Conservation (phyloP, 805 yeast species). For the Blastobotrys chiropterorum region DNA sequence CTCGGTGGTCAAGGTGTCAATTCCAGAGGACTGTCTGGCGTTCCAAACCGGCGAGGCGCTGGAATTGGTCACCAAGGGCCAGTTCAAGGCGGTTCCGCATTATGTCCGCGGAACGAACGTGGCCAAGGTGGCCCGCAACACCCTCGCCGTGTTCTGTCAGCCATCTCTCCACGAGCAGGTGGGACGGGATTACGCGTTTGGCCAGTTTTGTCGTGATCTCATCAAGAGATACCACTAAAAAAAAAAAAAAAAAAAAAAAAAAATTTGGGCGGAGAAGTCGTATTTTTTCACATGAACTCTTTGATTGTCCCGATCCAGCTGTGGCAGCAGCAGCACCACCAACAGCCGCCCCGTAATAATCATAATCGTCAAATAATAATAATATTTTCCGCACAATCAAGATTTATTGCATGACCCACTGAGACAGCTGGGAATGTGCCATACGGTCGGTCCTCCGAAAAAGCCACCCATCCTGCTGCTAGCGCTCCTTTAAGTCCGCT, state of each 20-base stretch:
- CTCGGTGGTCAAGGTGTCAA: constrained; percentile 42
- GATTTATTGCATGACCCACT: too few species aligned
- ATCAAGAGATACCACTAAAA: constrained; percentile 35
- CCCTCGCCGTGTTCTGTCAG: constrained; percentile 58
- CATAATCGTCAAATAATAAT: too few species aligned
- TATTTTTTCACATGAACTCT: too few species aligned
- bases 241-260: not conserved
- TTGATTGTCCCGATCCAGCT: not conserved
- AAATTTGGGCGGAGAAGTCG: too few species aligned
- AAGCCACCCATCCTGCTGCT: too few species aligned
- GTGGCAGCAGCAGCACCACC: too few species aligned
- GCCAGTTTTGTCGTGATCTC: constrained; percentile 41
- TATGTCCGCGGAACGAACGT: constrained; percentile 41
- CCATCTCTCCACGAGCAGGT: constrained; percentile 48
- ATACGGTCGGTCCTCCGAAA: too few species aligned
- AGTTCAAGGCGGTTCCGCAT: constrained; percentile 55
- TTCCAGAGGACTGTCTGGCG: constrained; percentile 51
- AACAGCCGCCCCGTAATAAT: too few species aligned
- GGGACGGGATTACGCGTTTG: constrained; percentile 42
- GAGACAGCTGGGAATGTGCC: not conserved
- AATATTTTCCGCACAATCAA: too few species aligned
- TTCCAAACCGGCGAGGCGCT: constrained; percentile 58
- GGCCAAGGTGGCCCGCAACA: constrained; percentile 41
- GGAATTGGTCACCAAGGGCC: constrained; percentile 42
- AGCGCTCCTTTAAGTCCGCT: too few species aligned